These are phyloP conservation scores for Didymella lethalis DNA, from an alignment of 2,329 filamentous ascomycete genomes.

Conservation along the genomic window DNA sequence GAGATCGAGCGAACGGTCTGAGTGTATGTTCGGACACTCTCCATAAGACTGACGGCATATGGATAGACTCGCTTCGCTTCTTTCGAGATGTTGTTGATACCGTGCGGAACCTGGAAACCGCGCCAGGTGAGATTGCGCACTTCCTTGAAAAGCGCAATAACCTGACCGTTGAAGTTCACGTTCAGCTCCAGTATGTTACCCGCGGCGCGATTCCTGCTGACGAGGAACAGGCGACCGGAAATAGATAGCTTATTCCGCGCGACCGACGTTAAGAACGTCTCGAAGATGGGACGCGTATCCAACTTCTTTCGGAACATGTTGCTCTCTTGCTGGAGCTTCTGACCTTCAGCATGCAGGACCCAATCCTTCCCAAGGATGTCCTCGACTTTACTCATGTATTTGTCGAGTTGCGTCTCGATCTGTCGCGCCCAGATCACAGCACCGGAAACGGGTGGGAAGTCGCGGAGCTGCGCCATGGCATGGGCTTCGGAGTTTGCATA, in stretches of 20 bases:
- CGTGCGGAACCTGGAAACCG: slow-evolving; percentile 91
- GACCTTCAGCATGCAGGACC: slow-evolving; percentile 91
- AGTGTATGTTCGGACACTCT: slow-evolving; percentile 91
- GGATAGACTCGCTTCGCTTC: slow-evolving; percentile 99
- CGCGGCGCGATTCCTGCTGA: slow-evolving; percentile 85
- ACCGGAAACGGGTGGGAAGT: slow-evolving; percentile 93
- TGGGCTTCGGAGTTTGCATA: slow-evolving; percentile 98
- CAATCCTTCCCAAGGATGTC: slow-evolving; percentile 95
- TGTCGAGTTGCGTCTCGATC: slow-evolving; percentile 93
- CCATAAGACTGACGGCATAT: slow-evolving; percentile 97
- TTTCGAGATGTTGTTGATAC: slow-evolving; percentile 94
- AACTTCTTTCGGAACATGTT: slow-evolving; percentile 95
- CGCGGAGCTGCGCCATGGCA: slow-evolving; percentile 95
- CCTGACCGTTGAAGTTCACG: slow-evolving; percentile 96
- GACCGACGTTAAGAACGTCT: slow-evolving; percentile 93
- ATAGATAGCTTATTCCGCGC: slow-evolving; percentile 89
- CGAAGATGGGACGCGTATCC: slow-evolving; percentile 90
- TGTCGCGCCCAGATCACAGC: slow-evolving; percentile 98
- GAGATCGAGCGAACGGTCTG: slow-evolving; percentile 87
- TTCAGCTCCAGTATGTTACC: slow-evolving; percentile 87
- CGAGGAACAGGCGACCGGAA: slow-evolving; percentile 88
- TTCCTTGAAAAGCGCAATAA: slow-evolving; percentile 98
- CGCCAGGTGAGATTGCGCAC: slow-evolving; percentile 96
- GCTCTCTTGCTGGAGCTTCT: slow-evolving; percentile 91
- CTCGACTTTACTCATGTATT: slow-evolving; percentile 99